Evolutionary conservation across 164 flowering plant genomes (phyloP).

Genomic region (Macadamia integrifolia): DNA sequence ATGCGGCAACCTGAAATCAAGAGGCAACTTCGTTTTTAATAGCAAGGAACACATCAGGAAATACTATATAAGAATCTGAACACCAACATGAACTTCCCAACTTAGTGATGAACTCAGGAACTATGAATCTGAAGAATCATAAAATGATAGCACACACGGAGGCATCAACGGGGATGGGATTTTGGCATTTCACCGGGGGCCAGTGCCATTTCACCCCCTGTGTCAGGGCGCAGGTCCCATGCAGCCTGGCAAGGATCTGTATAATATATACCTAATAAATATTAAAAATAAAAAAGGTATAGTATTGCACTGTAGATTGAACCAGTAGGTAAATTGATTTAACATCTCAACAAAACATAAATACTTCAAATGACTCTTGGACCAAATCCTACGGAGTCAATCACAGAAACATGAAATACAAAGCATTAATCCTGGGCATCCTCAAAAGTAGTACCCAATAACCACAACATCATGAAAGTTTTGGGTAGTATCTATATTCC

Average conservation of each 20-base stretch:
- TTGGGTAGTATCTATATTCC: no score
- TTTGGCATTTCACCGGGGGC: no score
- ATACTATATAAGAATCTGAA: neutral
- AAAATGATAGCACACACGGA: neutral
- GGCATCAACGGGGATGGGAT: no score
- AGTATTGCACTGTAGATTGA: neutral
- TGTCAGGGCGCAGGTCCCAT: no score
- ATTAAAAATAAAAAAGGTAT: no score
- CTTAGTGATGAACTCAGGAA: neutral
- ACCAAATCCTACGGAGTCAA: no score
- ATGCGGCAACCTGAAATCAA: conserved; percentile 62
- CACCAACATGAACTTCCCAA: neutral
- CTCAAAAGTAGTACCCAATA: neutral
- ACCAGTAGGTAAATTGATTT: neutral
- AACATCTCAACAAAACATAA: neutral
- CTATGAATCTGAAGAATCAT: neutral
- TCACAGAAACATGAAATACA: neutral
- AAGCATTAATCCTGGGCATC: neutral
- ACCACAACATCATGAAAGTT: neutral
- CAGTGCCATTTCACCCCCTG: no score
- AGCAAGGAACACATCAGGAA: neutral
- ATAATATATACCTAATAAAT: no score
- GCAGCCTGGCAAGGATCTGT: no score
- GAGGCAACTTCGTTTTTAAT: conserved; percentile 2
- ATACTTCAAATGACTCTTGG: no score